These are phyloP conservation scores for Hortaea sp. DNA, from an alignment of 2,329 filamentous ascomycete species.

Conservation along the genomic window DNA sequence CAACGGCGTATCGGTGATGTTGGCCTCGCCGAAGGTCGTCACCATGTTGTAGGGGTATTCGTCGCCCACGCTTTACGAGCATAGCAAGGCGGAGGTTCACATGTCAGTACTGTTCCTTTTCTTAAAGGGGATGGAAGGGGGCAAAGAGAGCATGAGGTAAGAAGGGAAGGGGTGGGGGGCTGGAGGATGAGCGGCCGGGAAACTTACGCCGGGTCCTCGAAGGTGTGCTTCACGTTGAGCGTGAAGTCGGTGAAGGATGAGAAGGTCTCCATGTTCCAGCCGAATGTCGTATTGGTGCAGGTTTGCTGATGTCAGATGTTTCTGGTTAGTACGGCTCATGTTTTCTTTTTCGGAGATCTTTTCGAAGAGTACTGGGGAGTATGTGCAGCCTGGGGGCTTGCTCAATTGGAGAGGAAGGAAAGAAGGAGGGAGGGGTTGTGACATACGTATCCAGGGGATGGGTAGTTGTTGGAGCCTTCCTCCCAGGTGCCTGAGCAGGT, in stretches of 20 bases:
- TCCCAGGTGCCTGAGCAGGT: slow-evolving; percentile 17
- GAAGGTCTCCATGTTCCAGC: slow-evolving; percentile 16
- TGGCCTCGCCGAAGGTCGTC: slow-evolving; percentile 13
- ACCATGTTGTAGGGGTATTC: slow-evolving; percentile 18
- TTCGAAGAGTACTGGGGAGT: too few relatives aligned
- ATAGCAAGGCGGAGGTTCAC: too few relatives aligned
- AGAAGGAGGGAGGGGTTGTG: neutral
- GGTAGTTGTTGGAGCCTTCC: slow-evolving; percentile 11
- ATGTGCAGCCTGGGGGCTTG: neutral
- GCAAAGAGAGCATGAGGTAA: too few relatives aligned
- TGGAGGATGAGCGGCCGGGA: too few relatives aligned
- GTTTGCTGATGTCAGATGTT: neutral
- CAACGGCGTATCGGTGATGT: neutral
- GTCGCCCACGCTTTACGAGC: slow-evolving; percentile 21
- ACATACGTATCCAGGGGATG: slow-evolving; percentile 11
- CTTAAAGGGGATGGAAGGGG: too few relatives aligned
- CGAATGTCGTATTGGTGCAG: slow-evolving; percentile 15
- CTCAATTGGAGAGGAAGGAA: neutral
- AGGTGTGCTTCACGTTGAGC: slow-evolving; percentile 18
- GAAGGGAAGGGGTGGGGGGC: too few relatives aligned
- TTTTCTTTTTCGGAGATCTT: neutral
- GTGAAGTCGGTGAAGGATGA: slow-evolving; percentile 12
- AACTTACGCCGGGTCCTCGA: slow-evolving; percentile 19
- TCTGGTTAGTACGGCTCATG: neutral
- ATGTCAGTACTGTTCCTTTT: too few relatives aligned